These are phyloP conservation scores for Primulina eburnea DNA, from an alignment of 257 asterid species.

Conservation along the genomic window DNA sequence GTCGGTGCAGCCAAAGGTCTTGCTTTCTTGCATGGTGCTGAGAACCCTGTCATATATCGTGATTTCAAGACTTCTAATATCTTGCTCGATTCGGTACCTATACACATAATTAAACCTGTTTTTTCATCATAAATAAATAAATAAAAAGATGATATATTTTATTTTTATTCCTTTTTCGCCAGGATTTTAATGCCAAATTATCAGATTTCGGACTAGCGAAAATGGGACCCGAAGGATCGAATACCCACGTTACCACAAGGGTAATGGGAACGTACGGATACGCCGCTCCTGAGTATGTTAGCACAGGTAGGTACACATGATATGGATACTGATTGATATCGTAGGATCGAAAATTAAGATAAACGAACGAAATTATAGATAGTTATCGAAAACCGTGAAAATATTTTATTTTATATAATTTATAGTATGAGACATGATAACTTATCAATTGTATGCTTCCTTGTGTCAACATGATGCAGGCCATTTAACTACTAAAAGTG, in stretches of 20 bases:
- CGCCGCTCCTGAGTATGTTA: slow-evolving; percentile 94
- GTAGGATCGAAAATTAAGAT: too few species aligned
- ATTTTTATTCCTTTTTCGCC: background rate
- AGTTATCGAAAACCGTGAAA: too few species aligned
- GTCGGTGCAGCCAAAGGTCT: slow-evolving; percentile 91
- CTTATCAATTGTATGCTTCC: too few species aligned
- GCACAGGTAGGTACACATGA: slow-evolving; percentile 67
- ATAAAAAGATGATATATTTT: too few species aligned
- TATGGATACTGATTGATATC: too few species aligned
- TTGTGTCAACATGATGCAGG: slow-evolving; percentile 23
- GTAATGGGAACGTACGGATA: slow-evolving; percentile 97
- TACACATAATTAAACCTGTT: background rate
- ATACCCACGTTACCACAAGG: slow-evolving; percentile 86
- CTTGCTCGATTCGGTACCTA: slow-evolving; percentile 65
- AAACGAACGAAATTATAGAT: too few species aligned
- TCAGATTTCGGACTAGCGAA: slow-evolving; percentile 90
- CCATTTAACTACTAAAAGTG: slow-evolving; percentile 44
- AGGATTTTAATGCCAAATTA: slow-evolving; percentile 87
- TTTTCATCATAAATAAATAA: too few species aligned
- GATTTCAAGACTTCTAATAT: slow-evolving; percentile 88
- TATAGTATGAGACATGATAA: too few species aligned
- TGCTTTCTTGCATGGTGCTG: slow-evolving; percentile 87
- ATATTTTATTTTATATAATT: too few species aligned
- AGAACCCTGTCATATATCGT: slow-evolving; percentile 77
- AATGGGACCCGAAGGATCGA: slow-evolving; percentile 97